Evolutionary conservation across 352 stramenopile species (phyloP).

Genomic region (Globisporangium apiculatum): DNA sequence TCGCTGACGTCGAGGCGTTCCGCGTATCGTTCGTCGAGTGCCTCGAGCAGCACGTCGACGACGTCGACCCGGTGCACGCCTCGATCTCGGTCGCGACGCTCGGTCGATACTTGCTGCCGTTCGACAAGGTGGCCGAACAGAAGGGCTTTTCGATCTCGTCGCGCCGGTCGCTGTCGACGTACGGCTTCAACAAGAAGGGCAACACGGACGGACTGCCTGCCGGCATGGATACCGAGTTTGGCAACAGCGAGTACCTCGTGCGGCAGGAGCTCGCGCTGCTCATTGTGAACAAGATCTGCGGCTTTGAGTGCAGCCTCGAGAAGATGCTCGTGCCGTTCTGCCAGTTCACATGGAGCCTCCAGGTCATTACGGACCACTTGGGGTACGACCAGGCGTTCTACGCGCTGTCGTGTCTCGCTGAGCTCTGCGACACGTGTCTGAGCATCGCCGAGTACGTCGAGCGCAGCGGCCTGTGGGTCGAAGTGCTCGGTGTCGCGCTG

Average conservation of each 20-base stretch:
- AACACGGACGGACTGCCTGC: constrained; percentile 25
- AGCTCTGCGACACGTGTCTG: constrained; percentile 71
- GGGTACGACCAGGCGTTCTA: constrained; percentile 77
- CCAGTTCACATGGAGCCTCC: constrained; percentile 71
- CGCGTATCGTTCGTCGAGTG: constrained; percentile 48
- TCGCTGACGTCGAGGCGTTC: constrained; percentile 60
- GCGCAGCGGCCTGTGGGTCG: constrained; percentile 66
- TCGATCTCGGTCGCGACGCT: constrained; percentile 71
- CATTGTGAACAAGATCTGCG: constrained; percentile 78
- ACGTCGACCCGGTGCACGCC: constrained; percentile 51
- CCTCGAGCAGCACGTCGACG: constrained; percentile 56
- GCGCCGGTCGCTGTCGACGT: constrained; percentile 59
- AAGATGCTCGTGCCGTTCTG: constrained; percentile 70
- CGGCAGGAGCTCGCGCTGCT: constrained; percentile 69
- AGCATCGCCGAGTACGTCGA: constrained; percentile 72
- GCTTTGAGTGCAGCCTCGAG: constrained; percentile 62
- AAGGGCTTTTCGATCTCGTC: constrained; percentile 74
- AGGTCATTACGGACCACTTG: constrained; percentile 78
- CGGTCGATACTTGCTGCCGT: constrained; percentile 67
- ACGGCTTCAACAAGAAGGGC: constrained; percentile 55
- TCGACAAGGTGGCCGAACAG: constrained; percentile 36
- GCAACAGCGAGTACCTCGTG: constrained; percentile 67
- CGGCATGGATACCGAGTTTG: constrained; percentile 63
- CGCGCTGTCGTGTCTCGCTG: constrained; percentile 63
- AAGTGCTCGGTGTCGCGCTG: constrained; percentile 71